Base-by-base conservation (phyloP, 441 rosid species). In the Francoa sonchifolia region DNA sequence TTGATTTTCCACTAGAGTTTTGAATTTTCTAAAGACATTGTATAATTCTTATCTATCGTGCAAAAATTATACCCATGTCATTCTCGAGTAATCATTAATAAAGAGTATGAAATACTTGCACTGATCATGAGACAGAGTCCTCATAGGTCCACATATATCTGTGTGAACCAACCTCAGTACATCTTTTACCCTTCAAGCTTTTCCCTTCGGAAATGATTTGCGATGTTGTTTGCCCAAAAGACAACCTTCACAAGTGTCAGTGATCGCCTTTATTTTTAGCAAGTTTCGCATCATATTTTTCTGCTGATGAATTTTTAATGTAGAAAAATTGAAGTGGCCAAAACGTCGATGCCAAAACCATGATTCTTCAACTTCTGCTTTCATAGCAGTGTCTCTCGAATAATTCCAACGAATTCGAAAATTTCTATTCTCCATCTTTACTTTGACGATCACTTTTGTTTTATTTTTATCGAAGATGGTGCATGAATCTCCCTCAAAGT, bases 241-340 rank as follows among this genome's bases (percentile, higher is more conserved):
- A 11, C 42, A 52, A 0, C 18, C 36, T 36, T 52, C 37, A 52
- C 32, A 52, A 0, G 23, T 7, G 10, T 12, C 36, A 25, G 8
- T 25, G 1, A 19, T 1, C 4, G 22, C 2, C 1, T 6, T 1
- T 6, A 43, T 25, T 14, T 8, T 26, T 16, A 31, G 50, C 3
- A 52, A 8, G 1, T 37, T 31, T 21, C 0, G 5, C 6, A 50
- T 39, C 6, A 39, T 29, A 8, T 3, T 8, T 38, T 25, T 48
- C 6, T 25, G 2, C 1, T 19, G 10, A 2, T 39, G 12, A 1
- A 40, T 1, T 3, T 22, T 7, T 3, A 40, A 2, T 0, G 28
- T 14, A n/a, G 17, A 37, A 0, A 14, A 8, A 29, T 37, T 29
- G 0, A 37, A 6, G 31, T 31, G 36, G 6, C 40, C 18, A 22